Base-by-base conservation (phyloP, 208 protist species). In the Naegleria lovaniensis region DNA sequence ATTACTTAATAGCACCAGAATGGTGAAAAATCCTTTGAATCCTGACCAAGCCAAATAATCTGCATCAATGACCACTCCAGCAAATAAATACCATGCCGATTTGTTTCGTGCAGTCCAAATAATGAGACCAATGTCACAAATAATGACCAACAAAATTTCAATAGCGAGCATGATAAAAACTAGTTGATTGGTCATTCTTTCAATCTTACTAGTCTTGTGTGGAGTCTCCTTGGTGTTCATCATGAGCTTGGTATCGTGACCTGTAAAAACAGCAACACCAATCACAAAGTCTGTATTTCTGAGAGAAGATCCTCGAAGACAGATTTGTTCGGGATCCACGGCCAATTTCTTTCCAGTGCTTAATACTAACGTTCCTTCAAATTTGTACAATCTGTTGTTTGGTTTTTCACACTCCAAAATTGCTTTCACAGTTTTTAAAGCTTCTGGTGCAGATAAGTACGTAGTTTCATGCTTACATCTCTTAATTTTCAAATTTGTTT, bases 1-100 rank as follows among this genome's bases (percentile, higher is more conserved):
- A 55, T 95, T 95, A 91, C 97, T 96, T 88, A 93, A 95, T 4
- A 97, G 88, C 55, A 97, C 93, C 2, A 97, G 40, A 90, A 96
- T 95, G 7, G 95, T 96, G 29, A 95, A 76, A 43, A 94, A 96
- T n/a, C 33, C 36, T n/a, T 39, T 58, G 40, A 88, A 84, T 87
- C 51, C 29, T 9, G 5, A 16, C 83, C 22, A 59, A n/a, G 16
- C 83, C 75, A 91, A 51, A 93, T 52, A 48, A 11, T 67, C 39
- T 87, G 16, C 48, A 79, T 76, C 19, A 16, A 25, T 19, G 0
- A 6, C 22, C 2, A 48, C 9, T 6, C 11, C 40, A 87, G 16
- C 25, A 48, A 59, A 83, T 51, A 85, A 22, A 19, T 89, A 40
- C 85, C 59, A 91, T 7, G 51, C 15, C 0, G 3, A 6, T 52